Evolutionary conservation across 352 stramenopile species (phyloP).

Genomic region (Blastocystis sp.): DNA sequence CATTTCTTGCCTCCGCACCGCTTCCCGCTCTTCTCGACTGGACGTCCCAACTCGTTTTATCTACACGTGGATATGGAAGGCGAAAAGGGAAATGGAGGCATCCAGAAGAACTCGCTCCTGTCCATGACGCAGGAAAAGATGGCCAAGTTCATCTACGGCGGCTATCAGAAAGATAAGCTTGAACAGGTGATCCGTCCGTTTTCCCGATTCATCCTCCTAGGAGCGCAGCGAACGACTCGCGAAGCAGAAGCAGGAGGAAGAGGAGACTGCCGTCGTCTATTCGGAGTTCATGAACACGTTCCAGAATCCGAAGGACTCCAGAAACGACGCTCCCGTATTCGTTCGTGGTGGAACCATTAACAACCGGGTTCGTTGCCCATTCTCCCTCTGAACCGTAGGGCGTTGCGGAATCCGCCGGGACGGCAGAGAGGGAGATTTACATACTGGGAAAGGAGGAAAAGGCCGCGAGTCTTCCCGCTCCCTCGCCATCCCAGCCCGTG

Average conservation of each 20-base stretch:
- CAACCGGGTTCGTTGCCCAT: constrained; percentile 9
- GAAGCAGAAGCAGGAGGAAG: constrained; percentile 51
- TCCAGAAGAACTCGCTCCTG: constrained; percentile 59
- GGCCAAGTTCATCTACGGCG: constrained; percentile 60
- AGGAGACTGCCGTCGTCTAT: constrained; percentile 54
- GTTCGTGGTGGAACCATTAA: constrained; percentile 47
- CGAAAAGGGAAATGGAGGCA: neutral
- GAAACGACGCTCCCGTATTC: constrained; percentile 31
- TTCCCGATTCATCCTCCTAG: neutral
- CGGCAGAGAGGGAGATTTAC: constrained; percentile 19
- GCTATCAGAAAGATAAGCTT: constrained; percentile 32
- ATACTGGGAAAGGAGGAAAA: constrained; percentile 12
- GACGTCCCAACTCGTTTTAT: no score
- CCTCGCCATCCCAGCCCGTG: neutral
- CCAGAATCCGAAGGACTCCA: neutral
- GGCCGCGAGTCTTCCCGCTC: neutral
- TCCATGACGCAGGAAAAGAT: constrained; percentile 64
- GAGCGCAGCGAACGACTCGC: constrained; percentile 29
- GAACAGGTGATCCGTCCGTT: neutral
- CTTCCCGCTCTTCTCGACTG: neutral
- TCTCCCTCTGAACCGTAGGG: constrained; percentile 8
- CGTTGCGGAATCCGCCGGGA: neutral
- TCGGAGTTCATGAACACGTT: constrained; percentile 58
- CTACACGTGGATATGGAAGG: neutral
- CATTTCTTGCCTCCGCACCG: neutral